Evolutionary conservation across 257 asterid genomes (phyloP).

Genomic region (Thymus quinquecostatus): DNA sequence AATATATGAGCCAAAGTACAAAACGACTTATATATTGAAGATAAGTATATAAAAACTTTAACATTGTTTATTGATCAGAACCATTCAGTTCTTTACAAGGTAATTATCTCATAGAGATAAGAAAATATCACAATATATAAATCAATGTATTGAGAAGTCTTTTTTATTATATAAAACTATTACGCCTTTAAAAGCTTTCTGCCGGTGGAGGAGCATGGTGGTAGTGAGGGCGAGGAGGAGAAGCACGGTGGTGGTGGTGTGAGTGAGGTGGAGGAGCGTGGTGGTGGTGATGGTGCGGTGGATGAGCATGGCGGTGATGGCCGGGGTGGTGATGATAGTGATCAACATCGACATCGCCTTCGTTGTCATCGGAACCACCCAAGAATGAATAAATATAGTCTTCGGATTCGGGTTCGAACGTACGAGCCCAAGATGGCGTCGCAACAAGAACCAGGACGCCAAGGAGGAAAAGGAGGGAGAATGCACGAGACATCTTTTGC

Average conservation of each 20-base stretch:
- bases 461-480: not conserved
- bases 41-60: too few relatives aligned
- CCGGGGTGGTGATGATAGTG: not conserved
- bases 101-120: too few relatives aligned
- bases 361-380: not conserved
- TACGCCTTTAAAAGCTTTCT: not conserved
- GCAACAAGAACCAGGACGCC: not conserved
- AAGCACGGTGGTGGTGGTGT: too few relatives aligned
- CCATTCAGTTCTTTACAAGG: too few relatives aligned
- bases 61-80: too few relatives aligned
- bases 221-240: not conserved
- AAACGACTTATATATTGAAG: too few relatives aligned
- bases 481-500: constrained; percentile 25
- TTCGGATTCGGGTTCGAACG: not conserved
- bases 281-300: not conserved
- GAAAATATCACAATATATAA: too few relatives aligned
- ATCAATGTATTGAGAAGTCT: not conserved
- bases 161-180: not conserved
- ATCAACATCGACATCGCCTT: not conserved
- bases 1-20: too few relatives aligned
- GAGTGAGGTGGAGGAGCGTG: too few relatives aligned
- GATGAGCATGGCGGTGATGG: not conserved
- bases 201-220: not conserved
- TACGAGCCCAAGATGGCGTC: constrained; percentile 4
- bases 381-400: not conserved